phyloP scores from a whole-genome alignment of 768 basidiomycete genomes.

The Boletus insuetus region DNA sequence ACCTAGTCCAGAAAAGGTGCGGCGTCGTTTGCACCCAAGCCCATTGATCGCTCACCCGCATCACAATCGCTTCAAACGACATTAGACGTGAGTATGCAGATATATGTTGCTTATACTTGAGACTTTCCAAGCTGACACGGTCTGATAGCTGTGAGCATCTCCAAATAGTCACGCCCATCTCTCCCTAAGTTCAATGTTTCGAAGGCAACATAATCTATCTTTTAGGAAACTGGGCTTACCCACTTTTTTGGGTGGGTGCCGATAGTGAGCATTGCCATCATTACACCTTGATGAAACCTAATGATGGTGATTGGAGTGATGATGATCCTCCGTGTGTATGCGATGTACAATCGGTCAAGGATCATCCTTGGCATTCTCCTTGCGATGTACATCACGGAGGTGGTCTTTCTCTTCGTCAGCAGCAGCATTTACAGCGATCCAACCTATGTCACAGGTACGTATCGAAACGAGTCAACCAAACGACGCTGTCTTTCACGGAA shows the following conservation, averaged over 20 bases:
- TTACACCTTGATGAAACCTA: background rate
- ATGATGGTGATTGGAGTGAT: background rate
- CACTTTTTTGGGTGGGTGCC: background rate
- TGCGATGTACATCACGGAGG: background rate
- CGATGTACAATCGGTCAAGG: background rate
- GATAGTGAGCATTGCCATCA: background rate
- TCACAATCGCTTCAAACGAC: background rate
- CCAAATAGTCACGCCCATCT: background rate
- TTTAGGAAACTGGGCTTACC: background rate
- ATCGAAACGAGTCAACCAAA: background rate
- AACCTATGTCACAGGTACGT: background rate
- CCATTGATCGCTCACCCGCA: background rate
- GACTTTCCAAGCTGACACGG: background rate
- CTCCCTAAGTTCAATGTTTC: background rate
- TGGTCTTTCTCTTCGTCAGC: background rate
- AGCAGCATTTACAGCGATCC: background rate
- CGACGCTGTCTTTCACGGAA: too few relatives aligned
- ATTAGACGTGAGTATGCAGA: background rate
- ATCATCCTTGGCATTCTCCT: conserved; percentile 1
- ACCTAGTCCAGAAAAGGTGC: background rate
- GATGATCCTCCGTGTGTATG: conserved; percentile 1
- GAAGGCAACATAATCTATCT: background rate
- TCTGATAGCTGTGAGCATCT: background rate
- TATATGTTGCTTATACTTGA: background rate
- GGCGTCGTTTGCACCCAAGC: background rate